Evolutionary conservation across 768 basidiomycete species (phyloP), one percentile per base, ranked within the genome.

Genomic region (Daedaleopsis sinensis): DNA sequence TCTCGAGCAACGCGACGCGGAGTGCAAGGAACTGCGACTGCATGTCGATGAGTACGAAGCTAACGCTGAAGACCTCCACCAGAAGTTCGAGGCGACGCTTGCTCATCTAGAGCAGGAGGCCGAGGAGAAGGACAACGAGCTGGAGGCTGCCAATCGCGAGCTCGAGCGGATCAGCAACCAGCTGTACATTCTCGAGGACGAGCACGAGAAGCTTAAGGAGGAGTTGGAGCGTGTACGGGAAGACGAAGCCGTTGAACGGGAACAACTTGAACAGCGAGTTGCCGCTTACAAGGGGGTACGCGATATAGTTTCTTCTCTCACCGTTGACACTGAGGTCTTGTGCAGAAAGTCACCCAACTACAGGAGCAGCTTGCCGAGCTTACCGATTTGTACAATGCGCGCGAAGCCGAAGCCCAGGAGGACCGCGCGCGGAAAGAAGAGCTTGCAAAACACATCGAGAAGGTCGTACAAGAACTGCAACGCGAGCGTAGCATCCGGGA

Each of bases 121-220:
- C 2, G 89, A 88, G 10, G 86, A 88, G 67, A 93, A 92, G 74
- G 93, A 95, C 52, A 83, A 77, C 1, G 91, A 95, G 72, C 82
- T 94, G 43, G 82, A 88, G 53, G 78, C 80, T 18, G 79, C 91
- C 44, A 91, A 90, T 65, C 77, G 84, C 46, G 90, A 95, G 46
- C 86, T 96, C 23, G 88, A 94, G 70, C 85, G 82, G 61, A 84
- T 96, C 48, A 85, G 92, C 6, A 88, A 92, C 62, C 77, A 79
- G 56, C 84, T 97, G 10, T 94, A 91, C 73, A 77, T 85, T 47
- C 82, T 96, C 1, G 96, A 98, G 70, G 93, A 96, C 61, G 90
- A 94, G 69, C 84, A 88, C 55, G 93, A 96, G 63, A 80, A 84
- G 35, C 71, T 90, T 52, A 86, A 82, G 69, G 91, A 93, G 66